Base-by-base conservation (phyloP, 2,329 filamentous ascomycete genomes). In the Pseudocercospora macadamiae region DNA sequence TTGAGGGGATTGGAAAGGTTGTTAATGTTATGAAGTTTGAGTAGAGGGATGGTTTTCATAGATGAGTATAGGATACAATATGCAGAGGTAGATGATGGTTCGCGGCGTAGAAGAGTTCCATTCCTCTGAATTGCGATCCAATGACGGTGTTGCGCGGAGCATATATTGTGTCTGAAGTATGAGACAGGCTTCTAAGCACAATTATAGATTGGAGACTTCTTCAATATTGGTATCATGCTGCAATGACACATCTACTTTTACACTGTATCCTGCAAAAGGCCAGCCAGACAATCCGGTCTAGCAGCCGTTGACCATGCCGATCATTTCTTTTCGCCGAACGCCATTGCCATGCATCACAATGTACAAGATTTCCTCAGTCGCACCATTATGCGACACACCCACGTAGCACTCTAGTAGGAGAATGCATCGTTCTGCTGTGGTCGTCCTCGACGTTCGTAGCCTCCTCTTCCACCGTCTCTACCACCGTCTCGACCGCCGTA, bases 21-120 rank as follows among this genome's bases (percentile, higher is more conserved):
- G 67, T 69, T 10, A 73, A 68, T 51, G 66, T 60, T 3, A 72
- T 73, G 70, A 62, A 68, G 42, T 73, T 72, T 63, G 70, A 71
- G 60, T 71, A 64, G 36, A 30, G 4, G 7, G 14, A 39, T 39
- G n/a, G n/a, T n/a, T n/a, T n/a, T n/a, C n/a, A n/a, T n/a, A n/a
- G n/a, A n/a, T n/a, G n/a, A n/a, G n/a, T n/a, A n/a, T n/a, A n/a
- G n/a, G n/a, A n/a, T n/a, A n/a, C n/a, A n/a, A n/a, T n/a, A n/a
- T n/a, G n/a, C n/a, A n/a, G n/a, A n/a, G n/a, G n/a, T n/a, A n/a
- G n/a, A n/a, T n/a, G n/a, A n/a, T n/a, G n/a, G n/a, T n/a, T n/a
- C n/a, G n/a, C n/a, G n/a, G n/a, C n/a, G n/a, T n/a, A n/a, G n/a
- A n/a, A n/a, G n/a, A n/a, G n/a, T n/a, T n/a, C n/a, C n/a, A n/a